These are phyloP conservation scores for Talaromyces adpressus DNA, from an alignment of 495 filamentous ascomycete genomes.

Conservation along the genomic window DNA sequence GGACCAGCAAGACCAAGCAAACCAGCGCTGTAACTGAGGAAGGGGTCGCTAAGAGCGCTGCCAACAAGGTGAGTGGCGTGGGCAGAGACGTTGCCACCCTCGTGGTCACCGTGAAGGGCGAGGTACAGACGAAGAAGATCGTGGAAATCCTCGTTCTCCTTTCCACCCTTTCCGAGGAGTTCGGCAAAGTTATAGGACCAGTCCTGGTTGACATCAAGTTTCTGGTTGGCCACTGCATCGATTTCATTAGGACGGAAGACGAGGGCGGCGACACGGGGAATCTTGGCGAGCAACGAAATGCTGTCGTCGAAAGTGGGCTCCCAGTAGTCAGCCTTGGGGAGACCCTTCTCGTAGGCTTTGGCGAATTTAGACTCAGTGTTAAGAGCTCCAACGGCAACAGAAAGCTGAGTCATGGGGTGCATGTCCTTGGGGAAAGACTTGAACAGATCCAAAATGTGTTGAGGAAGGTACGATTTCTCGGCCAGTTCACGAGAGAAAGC, in stretches of 20 bases:
- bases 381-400: constrained; percentile 86
- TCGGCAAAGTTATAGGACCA: constrained; percentile 98
- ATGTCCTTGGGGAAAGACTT: constrained; percentile 81
- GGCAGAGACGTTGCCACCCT: constrained; percentile 95
- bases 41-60: constrained; percentile 90
- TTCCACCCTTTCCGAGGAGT: constrained; percentile 86
- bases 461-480: constrained; percentile 76
- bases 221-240: constrained; percentile 49
- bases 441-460: constrained; percentile 79
- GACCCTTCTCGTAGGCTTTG: constrained; percentile 80
- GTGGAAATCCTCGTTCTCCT: constrained; percentile 86
- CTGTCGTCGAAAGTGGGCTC: constrained; percentile 96
- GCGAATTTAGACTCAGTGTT: constrained; percentile 91
- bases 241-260: constrained; percentile 87
- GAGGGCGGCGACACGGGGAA: constrained; percentile 92
- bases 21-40: constrained; percentile 91
- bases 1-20: constrained; percentile 93
- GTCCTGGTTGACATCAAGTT: constrained; percentile 60
- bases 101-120: constrained; percentile 95
- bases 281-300: constrained; percentile 89
- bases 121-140: constrained; percentile 90
- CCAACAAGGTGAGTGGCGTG: constrained; percentile 97
- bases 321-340: constrained; percentile 96
- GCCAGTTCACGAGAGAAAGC: constrained; percentile 78
- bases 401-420: constrained; percentile 97